A percentile compares a stretch with the other conserved stretches of the same genome.
Conservation (phyloP, 2,329 filamentous ascomycete genomes). For the Drechslera avenae region DNA sequence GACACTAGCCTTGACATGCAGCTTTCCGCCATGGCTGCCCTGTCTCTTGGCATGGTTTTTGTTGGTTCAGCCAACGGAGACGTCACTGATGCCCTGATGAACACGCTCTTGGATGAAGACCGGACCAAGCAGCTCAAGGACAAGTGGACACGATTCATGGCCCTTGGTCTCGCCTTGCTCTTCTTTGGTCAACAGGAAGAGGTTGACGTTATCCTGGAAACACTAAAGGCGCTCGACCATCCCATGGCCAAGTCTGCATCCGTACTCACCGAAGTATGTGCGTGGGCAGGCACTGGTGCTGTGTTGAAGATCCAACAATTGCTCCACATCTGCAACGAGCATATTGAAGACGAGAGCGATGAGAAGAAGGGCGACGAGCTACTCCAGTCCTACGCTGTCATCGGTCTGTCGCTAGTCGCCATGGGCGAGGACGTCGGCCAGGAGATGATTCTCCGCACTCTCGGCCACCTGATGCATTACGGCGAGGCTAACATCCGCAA, state of each 20-base stretch:
- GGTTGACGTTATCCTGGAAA: slow-evolving; percentile 97
- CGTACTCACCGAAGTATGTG: slow-evolving; percentile 93
- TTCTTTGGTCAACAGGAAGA: slow-evolving; percentile 98
- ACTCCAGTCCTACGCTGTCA: slow-evolving; percentile 91
- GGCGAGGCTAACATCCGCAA: slow-evolving; percentile 96
- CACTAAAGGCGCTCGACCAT: slow-evolving; percentile 94
- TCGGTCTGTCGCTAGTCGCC: slow-evolving; percentile 89
- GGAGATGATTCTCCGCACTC: slow-evolving; percentile 97
- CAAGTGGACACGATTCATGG: slow-evolving; percentile 98
- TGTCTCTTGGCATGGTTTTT: slow-evolving; percentile 87
- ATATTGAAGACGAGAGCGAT: slow-evolving; percentile 90
- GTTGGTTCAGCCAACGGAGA: slow-evolving; percentile 91
- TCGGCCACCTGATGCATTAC: slow-evolving; percentile 99
- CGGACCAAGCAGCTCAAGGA: slow-evolving; percentile 88
- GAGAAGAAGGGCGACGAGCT: slow-evolving; percentile 91
- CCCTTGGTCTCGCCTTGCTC: slow-evolving; percentile 86
- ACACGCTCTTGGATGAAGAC: slow-evolving; percentile 91
- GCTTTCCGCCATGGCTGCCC: slow-evolving; percentile 91
- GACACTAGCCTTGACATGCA: slow-evolving; percentile 91
- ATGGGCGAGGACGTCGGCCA: slow-evolving; percentile 99
- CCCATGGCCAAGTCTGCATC: slow-evolving; percentile 96
- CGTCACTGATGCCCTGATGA: slow-evolving; percentile 89
- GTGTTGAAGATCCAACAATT: slow-evolving; percentile 97
- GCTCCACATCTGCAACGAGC: slow-evolving; percentile 96
- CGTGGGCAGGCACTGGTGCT: slow-evolving; percentile 96